These are phyloP conservation scores for Yarrowia galli DNA, from an alignment of 1,139 yeast species.

Conservation along the genomic window DNA sequence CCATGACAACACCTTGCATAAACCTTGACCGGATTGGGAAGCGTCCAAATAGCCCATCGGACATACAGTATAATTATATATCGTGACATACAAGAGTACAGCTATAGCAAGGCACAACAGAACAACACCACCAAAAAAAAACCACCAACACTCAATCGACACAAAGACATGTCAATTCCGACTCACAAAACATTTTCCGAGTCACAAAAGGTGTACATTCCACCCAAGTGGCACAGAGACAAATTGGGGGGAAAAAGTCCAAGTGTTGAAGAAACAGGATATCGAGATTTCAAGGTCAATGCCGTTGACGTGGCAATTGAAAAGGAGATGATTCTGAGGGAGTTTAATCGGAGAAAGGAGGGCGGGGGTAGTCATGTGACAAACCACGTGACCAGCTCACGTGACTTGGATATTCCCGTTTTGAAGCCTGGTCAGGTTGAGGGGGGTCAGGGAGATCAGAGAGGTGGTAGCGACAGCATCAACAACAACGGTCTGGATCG, in stretches of 20 bases:
- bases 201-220: constrained; percentile 32
- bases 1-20: constrained; percentile 2
- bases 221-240: constrained; percentile 36
- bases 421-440: neutral
- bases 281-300: constrained; percentile 23
- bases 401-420: constrained; percentile 31
- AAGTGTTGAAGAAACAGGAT: neutral
- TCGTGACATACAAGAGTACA: too few relatives aligned
- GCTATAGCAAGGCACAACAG: too few relatives aligned
- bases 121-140: too few relatives aligned
- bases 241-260: constrained; percentile 2
- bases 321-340: constrained; percentile 32
- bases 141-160: too few relatives aligned
- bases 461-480: neutral
- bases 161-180: constrained; percentile 2
- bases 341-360: neutral
- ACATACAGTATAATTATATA: neutral
- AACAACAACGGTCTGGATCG: neutral
- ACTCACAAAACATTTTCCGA: constrained; percentile 14
- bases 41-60: constrained; percentile 10
- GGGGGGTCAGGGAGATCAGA: too few relatives aligned
- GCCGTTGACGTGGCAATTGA: constrained; percentile 17
- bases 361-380: too few relatives aligned
- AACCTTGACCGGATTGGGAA: neutral
- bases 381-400: neutral